Evolutionary conservation across 2,329 filamentous ascomycete genomes (phyloP).

Genomic region (Rasamsonia emersonii): DNA sequence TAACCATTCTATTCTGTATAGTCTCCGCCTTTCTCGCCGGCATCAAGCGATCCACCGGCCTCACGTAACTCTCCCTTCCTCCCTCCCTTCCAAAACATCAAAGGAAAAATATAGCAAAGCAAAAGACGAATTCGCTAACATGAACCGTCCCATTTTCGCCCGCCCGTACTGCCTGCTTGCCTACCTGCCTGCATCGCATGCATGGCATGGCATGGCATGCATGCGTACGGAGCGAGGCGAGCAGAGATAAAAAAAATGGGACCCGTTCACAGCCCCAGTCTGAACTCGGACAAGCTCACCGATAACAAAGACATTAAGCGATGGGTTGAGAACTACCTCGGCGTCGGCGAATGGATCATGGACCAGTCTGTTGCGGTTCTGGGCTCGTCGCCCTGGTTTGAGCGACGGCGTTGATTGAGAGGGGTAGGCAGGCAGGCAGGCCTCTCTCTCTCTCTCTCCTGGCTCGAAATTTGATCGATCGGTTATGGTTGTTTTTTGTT

Average conservation of each 20-base stretch:
- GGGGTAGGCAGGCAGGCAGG: not conserved
- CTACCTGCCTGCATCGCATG: no score
- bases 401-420: constrained; percentile 63
- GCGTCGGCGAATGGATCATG: constrained; percentile 96
- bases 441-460: constrained; percentile 5
- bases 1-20: constrained; percentile 34
- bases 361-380: constrained; percentile 92
- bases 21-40: constrained; percentile 95
- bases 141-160: not conserved
- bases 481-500: no score
- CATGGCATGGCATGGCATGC: no score
- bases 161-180: no score
- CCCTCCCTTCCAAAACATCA: constrained; percentile 6
- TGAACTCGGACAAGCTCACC: constrained; percentile 77
- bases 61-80: constrained; percentile 67
- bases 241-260: constrained; percentile 7
- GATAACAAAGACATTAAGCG: constrained; percentile 75
- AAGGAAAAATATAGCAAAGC: not conserved
- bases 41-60: constrained; percentile 91
- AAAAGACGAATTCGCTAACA: not conserved
- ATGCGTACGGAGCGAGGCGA: no score
- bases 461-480: no score
- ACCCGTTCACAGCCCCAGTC: constrained; percentile 49
- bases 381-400: constrained; percentile 80
- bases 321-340: constrained; percentile 90